These are phyloP conservation scores for Colletotrichum tabaci DNA, from an alignment of 2,329 filamentous ascomycete genomes.

Conservation along the genomic window DNA sequence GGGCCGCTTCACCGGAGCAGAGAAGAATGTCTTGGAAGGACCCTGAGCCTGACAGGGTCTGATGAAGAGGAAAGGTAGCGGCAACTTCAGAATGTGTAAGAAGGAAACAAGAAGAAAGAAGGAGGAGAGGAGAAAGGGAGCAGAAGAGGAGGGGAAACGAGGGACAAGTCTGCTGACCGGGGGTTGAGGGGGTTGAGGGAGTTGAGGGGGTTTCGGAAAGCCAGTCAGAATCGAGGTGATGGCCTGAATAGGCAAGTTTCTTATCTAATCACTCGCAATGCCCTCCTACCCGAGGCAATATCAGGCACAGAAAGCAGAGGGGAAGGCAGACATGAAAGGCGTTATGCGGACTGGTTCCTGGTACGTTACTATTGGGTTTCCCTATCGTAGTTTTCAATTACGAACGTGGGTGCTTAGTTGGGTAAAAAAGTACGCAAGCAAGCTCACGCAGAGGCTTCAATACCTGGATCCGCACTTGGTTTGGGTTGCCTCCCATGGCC, in stretches of 20 bases:
- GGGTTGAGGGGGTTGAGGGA: conserved; percentile 11
- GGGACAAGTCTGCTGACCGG: not conserved
- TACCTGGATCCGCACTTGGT: not conserved
- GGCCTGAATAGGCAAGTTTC: conserved; percentile 41
- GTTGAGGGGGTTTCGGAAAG: conserved; percentile 10
- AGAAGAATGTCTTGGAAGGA: conserved; percentile 30
- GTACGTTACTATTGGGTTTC: not conserved
- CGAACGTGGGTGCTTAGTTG: too few species aligned
- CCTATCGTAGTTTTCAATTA: too few species aligned
- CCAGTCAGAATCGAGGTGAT: conserved; percentile 35
- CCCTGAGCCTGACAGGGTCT: conserved; percentile 15
- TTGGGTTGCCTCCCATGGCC: not conserved
- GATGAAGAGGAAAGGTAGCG: not conserved
- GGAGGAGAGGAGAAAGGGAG: conserved; percentile 8
- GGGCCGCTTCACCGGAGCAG: conserved; percentile 2
- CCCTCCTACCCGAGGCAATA: not conserved
- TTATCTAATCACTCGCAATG: conserved; percentile 35
- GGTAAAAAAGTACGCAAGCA: not conserved
- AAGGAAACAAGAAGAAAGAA: not conserved
- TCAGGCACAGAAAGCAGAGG: conserved; percentile 15
- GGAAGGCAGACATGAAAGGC: not conserved
- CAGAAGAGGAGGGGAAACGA: conserved; percentile 2
- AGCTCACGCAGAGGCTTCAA: not conserved
- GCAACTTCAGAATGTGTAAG: not conserved
- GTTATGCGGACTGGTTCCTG: not conserved